Evolutionary conservation across 2,329 filamentous ascomycete genomes (phyloP), one percentile per base, ranked within the genome.

Genomic region (Domatiomyces catenatus): DNA sequence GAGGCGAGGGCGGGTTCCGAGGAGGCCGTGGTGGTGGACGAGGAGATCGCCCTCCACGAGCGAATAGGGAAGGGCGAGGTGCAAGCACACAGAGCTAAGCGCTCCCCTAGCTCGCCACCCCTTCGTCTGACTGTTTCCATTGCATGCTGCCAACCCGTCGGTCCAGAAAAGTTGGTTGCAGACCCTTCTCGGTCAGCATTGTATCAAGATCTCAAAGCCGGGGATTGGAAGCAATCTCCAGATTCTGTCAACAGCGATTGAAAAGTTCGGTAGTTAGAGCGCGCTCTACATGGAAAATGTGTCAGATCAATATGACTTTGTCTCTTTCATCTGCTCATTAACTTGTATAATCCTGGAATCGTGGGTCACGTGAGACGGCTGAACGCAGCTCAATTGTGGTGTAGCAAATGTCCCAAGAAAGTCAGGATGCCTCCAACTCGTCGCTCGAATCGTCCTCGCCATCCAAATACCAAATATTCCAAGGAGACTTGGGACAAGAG

Each of bases 11-110:
- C 15, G 43, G 51, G 42, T 51, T 55, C 15, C 61, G 65, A 50
- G 60, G 59, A 36, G 52, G 54, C 24, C 44, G 52, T 44, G 51
- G 55, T 20, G 61, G 65, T 51, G 60, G 58, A 42, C 63, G 66
- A 48, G 66, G 66, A 39, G 32, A 39, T 39, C 32, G 32, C 15
- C 32, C 32, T 15, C 32, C 32, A 39, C 32, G 32, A 39, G 10
- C 12, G 32, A 15, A 8, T 15, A 39, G 32, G 15, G 32, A 39
- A 39, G 32, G 32, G 5, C 32, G 32, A 15, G 32, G 32, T 39
- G 54, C 46, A 47, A 54, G 47, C 19, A 43, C 52, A 22, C 50
- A 55, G 51, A 54, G 50, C 51, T 57, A 52, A 47, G 50, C 48
- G 7, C 26, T 20, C 18, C 28, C 42, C 19, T 18, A 6, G 19